A percentile compares a stretch with the other conserved stretches of the same genome.
Evolutionary conservation across 164 flowering plant genomes (phyloP).

Genomic region (Buxus sempervirens): DNA sequence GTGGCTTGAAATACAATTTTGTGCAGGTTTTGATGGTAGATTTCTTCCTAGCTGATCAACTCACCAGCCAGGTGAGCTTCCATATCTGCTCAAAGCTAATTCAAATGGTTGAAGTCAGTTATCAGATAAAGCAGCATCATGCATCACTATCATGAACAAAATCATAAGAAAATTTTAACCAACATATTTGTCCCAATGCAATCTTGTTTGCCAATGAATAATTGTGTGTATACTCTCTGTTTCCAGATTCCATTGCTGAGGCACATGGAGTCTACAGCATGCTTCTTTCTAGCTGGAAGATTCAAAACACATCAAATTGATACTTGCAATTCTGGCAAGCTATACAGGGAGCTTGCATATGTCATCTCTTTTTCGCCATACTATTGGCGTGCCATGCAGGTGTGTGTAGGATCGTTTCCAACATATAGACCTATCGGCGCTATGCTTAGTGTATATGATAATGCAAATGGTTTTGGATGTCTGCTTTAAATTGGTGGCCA

Average conservation of each 20-base stretch:
- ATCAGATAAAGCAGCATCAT: not conserved
- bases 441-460: too few species aligned
- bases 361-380: conserved; percentile 91
- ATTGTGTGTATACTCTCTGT: not conserved
- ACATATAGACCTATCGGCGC: not conserved
- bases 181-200: not conserved
- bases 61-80: conserved; percentile 86
- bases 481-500: too few species aligned
- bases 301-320: conserved; percentile 59
- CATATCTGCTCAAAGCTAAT: not conserved
- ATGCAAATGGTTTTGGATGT: too few species aligned
- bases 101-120: not conserved
- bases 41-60: conserved; percentile 98
- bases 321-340: conserved; percentile 64
- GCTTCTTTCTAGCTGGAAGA: conserved; percentile 73
- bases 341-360: conserved; percentile 77
- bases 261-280: conserved; percentile 85
- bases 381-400: conserved; percentile 99
- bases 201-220: not conserved
- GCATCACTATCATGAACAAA: too few species aligned
- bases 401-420: conserved; percentile 6
- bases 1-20: not conserved
- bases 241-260: conserved; percentile 82
- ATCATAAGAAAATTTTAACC: not conserved
- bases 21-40: conserved; percentile 91